These are phyloP conservation scores for Ormosia semicastrata DNA, from an alignment of 306 rosid genomes.

Conservation along the genomic window DNA sequence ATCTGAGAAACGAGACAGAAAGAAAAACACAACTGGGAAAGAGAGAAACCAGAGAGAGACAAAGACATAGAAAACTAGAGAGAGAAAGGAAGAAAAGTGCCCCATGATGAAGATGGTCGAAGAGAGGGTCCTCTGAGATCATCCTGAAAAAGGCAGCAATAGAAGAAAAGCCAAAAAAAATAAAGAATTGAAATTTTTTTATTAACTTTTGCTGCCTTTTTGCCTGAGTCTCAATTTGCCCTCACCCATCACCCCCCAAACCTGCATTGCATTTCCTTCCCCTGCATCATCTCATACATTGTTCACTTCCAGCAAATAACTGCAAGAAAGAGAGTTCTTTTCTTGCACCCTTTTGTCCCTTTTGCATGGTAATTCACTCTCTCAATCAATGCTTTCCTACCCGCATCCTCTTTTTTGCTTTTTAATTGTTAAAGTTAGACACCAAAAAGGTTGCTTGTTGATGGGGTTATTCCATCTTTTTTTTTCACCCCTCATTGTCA, in stretches of 20 bases:
- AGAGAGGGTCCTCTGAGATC: conserved; percentile 89
- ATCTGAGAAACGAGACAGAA: conserved; percentile 14
- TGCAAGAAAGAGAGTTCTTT: conserved; percentile 25
- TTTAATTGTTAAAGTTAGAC: neutral
- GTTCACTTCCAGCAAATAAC: neutral
- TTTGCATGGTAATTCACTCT: conserved; percentile 53
- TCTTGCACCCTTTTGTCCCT: conserved; percentile 30
- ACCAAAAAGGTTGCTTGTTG: conserved; percentile 41
- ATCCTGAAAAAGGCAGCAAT: conserved; percentile 78
- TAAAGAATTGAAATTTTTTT: neutral
- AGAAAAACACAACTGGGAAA: conserved; percentile 15
- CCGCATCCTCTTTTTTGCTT: neutral
- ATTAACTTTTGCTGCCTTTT: conserved; percentile 80
- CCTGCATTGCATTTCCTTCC: conserved; percentile 15
- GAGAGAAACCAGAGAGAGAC: conserved; percentile 17
- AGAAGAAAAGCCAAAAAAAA: neutral
- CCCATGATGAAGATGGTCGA: conserved; percentile 64
- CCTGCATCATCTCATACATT: conserved; percentile 6
- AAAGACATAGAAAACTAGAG: neutral
- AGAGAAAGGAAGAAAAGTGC: conserved; percentile 20
- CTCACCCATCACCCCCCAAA: conserved; percentile 21
- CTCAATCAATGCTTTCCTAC: neutral
- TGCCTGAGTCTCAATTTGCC: conserved; percentile 49
- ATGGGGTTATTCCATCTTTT: conserved; percentile 58
- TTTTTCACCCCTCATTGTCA: conserved; percentile 4